These are phyloP conservation scores for Geotrichum armillariae DNA, from an alignment of 1,139 yeast genomes.

Conservation along the genomic window DNA sequence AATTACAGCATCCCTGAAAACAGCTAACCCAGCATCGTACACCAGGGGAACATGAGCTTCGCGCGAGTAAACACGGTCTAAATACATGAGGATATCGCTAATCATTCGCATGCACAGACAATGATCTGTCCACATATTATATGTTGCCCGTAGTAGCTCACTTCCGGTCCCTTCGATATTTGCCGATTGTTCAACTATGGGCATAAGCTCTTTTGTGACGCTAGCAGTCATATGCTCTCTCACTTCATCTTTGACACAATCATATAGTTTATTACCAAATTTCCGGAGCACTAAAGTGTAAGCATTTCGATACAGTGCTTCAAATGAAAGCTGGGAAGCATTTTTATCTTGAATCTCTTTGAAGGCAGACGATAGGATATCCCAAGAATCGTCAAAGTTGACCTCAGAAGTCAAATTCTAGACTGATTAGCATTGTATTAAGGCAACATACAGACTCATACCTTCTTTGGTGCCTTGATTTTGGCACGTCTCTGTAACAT, in stretches of 20 bases:
- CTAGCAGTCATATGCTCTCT: constrained; percentile 48
- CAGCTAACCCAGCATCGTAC: constrained; percentile 71
- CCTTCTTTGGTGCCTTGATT: constrained; percentile 73
- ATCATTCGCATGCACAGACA: constrained; percentile 73
- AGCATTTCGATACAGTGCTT: constrained; percentile 78
- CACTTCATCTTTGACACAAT: constrained; percentile 55
- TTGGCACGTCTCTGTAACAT: constrained; percentile 47
- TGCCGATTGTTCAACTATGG: constrained; percentile 23
- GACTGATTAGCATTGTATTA: constrained; percentile 6
- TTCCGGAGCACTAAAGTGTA: constrained; percentile 78
- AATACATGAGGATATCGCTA: constrained; percentile 83
- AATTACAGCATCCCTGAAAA: constrained; percentile 50
- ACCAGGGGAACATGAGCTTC: constrained; percentile 67
- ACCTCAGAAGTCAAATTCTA: constrained; percentile 33
- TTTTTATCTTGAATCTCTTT: constrained; percentile 71
- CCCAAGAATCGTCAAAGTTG: constrained; percentile 76
- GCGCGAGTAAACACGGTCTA: constrained; percentile 79
- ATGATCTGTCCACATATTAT: constrained; percentile 73
- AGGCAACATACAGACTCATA: constrained; percentile 31
- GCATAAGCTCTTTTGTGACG: constrained; percentile 30
- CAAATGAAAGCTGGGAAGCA: constrained; percentile 78
- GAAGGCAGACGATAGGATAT: constrained; percentile 68
- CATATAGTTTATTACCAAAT: constrained; percentile 68
- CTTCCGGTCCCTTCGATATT: constrained; percentile 8
- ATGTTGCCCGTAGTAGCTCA: constrained; percentile 49